These are phyloP conservation scores for Testicularia cyperi DNA, from an alignment of 1,284 basidiomycete genomes.

Conservation along the genomic window DNA sequence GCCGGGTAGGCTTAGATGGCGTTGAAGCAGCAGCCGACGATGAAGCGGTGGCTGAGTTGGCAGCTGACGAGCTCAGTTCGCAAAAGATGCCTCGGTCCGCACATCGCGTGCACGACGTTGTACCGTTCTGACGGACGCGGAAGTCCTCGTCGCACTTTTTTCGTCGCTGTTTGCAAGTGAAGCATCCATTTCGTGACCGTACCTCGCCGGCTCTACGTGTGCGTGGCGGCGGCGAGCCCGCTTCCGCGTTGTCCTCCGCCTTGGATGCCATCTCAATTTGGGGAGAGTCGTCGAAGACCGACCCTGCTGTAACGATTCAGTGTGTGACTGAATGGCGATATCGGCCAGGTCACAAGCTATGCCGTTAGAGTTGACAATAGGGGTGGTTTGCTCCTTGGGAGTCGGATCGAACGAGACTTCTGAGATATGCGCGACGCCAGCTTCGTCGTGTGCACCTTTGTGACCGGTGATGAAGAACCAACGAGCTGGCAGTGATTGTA, in stretches of 20 bases:
- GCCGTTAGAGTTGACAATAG: too few species aligned
- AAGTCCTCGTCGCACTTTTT: constrained; percentile 48
- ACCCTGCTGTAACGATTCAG: not conserved
- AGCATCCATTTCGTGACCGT: constrained; percentile 39
- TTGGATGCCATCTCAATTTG: too few species aligned
- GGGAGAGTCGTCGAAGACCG: too few species aligned
- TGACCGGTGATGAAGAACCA: too few species aligned
- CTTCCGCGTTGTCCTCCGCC: too few species aligned
- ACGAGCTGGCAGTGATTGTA: too few species aligned
- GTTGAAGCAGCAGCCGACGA: not conserved
- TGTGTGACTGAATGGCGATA: not conserved
- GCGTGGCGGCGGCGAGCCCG: constrained; percentile 12
- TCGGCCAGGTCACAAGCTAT: too few species aligned
- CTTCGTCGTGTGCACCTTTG: too few species aligned
- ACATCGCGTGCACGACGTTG: constrained; percentile 34
- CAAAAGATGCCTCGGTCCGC: constrained; percentile 33
- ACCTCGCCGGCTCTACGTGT: constrained; percentile 36
- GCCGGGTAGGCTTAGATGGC: not conserved
- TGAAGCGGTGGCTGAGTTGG: constrained; percentile 18
- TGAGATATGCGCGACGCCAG: too few species aligned
- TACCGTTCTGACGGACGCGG: constrained; percentile 28
- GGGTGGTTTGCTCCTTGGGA: too few species aligned
- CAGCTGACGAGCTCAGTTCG: constrained; percentile 28
- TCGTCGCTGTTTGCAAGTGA: constrained; percentile 41
- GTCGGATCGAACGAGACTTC: too few species aligned